Evolutionary conservation across 1,139 yeast genomes (phyloP).

Genomic region (Hemisphaericaspora lyxosophila): DNA sequence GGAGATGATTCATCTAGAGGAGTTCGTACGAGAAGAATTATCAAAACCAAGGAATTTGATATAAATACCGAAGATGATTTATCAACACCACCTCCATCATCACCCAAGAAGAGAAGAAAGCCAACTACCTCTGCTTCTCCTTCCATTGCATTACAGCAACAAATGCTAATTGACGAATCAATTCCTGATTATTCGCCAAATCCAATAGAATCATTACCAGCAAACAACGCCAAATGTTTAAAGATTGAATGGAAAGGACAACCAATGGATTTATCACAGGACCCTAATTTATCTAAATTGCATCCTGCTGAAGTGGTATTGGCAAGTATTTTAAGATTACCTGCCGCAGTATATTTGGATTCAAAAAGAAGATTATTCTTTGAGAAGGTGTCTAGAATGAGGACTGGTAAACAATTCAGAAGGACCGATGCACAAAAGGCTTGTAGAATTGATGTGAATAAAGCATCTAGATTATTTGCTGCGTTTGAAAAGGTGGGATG

Average conservation of each 20-base stretch:
- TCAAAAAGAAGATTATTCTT: constrained; percentile 86
- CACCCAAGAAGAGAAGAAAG: constrained; percentile 38
- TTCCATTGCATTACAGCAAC: constrained; percentile 42
- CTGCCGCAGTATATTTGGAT: constrained; percentile 84
- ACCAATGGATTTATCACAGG: constrained; percentile 83
- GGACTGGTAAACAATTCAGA: constrained; percentile 79
- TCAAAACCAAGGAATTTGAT: constrained; percentile 24
- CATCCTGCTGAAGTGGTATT: constrained; percentile 91
- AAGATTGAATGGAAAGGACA: constrained; percentile 98
- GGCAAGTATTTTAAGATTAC: constrained; percentile 86
- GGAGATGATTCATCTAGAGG: constrained; percentile 34
- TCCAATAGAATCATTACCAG: constrained; percentile 57
- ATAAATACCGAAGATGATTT: constrained; percentile 13
- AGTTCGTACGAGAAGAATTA: constrained; percentile 60
- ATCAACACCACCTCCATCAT: constrained; percentile 22
- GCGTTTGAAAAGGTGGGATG: constrained; percentile 96
- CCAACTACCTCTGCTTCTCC: constrained; percentile 15
- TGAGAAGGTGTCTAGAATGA: constrained; percentile 80
- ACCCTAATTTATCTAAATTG: constrained; percentile 67
- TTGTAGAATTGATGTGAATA: constrained; percentile 94
- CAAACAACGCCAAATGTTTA: constrained; percentile 64
- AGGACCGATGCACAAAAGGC: constrained; percentile 98
- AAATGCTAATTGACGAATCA: constrained; percentile 53
- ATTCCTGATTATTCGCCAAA: constrained; percentile 78
- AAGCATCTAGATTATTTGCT: constrained; percentile 88